Evolutionary conservation across 176 grass and related monocot species (phyloP), one percentile per base, ranked within the genome.

Genomic region (Thinopyrum elongatum): DNA sequence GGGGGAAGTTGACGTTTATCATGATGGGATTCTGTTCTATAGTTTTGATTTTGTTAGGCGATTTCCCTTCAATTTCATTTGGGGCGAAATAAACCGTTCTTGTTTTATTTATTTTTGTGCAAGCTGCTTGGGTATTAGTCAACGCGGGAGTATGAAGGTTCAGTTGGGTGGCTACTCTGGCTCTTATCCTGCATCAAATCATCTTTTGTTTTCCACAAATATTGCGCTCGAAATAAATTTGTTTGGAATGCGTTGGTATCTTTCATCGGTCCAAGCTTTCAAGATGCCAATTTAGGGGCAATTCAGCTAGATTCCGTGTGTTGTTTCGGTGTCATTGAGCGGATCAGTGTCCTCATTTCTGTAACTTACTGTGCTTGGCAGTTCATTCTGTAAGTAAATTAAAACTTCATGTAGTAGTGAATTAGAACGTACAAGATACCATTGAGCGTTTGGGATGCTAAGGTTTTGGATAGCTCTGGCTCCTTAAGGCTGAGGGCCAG

Each of bases 131-230:
- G 17, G 42, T 59, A 62, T 34, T 68, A 74, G 76, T 87, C 85
- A 91, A 87, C 68, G 68, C 80, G 39, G 39, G 34, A 75, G 74
- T 74, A 74, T 9, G 42, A 74, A 44, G 30, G 58, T 53, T 38
- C n/a, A 26, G 44, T 65, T 34, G 23, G 26, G 38, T 81, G 69
- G 4, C 10, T 79, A 65, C 9, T 22, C 28, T 65, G 72, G 60
- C 11, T 76, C 47, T 62, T 68, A 10, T 35, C 49, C 35, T 74
- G 25, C 3, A 36, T 85, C 14, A 63, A 87, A 87, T 79, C 41
- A 62, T 65, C 13, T 10, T 82, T 71, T 65, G 5, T 12, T 38
- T 10, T 33, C 80, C 9, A 46, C 74, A 79, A 53, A 28, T 25
- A 31, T 63, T 76, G 27, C 21, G 36, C 16, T 76, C 2, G 10